Base-by-base conservation (phyloP, 345 rosid genomes). In the Eucalyptus marginata region DNA sequence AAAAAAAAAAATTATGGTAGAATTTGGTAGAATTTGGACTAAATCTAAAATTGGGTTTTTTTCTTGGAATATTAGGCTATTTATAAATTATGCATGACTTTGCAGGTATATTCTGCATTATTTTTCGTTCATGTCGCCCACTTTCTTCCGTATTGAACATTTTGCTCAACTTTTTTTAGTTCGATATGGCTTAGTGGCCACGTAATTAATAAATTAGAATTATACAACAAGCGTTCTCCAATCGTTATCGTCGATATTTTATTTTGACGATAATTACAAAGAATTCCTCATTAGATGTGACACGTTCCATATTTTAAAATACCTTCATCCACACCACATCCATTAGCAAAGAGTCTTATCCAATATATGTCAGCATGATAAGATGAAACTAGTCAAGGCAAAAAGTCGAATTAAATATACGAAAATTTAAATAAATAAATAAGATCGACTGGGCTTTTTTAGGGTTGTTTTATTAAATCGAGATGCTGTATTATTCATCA, bases 381-480 rank as follows among this genome's bases (percentile, higher is more conserved):
- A 76, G 14, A 36, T 10, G 14, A 18, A 36, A 9, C 24, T 20
- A 71, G 20, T 5, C 5, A 7, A 71, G 46, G 1, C 0, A 0
- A 36, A 0, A 71, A 71, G 7, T 17, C 1, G 7, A 71, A 71
- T 40, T 20, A 11, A 71, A 71, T 10, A 16, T 71, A 71, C 4
- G 14, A 36, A 36, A 18, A 33, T 71, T 71, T 8, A 8, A 16
- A 17, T 31, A 5, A 33, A 2, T 9, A 33, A 8, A 29, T 5
- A 62, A 27, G 27, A 56, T 22, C 0, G 3, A 64, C 8, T n/a
- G 76, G 40, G 76, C 17, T 4, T 64, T 64, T n/a, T n/a, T 13
- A 64, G 40, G 25, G 44, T 18, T 71, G 81, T 18, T 36, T 33
- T 71, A 36, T 17, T 68, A 33, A 68, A 68, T 68, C 17, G 1